These are phyloP conservation scores for Penicillium sp. DNA, from an alignment of 2,329 filamentous ascomycete genomes.

Conservation along the genomic window DNA sequence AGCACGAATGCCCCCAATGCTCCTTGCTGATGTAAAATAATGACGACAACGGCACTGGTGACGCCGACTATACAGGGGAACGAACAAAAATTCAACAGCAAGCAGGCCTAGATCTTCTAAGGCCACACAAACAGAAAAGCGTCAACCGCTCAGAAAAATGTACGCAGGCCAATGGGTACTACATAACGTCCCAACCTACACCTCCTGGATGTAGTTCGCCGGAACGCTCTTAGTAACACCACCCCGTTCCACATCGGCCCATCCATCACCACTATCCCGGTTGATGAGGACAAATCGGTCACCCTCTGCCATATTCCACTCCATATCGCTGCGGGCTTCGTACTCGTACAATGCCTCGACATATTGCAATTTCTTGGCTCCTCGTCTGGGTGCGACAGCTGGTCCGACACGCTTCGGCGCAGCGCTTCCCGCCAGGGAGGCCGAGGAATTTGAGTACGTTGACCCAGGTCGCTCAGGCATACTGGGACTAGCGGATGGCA, in stretches of 20 bases:
- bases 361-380: slow-evolving; percentile 90
- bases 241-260: slow-evolving; percentile 94
- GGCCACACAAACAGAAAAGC: not conserved
- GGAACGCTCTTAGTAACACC: slow-evolving; percentile 85
- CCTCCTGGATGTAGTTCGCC: slow-evolving; percentile 83
- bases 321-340: slow-evolving; percentile 75
- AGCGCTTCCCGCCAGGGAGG: slow-evolving; percentile 60
- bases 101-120: not conserved
- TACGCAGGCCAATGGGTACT: slow-evolving; percentile 5
- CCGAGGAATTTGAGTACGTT: slow-evolving; percentile 73
- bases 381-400: slow-evolving; percentile 82
- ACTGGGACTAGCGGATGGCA: slow-evolving; percentile 33
- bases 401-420: slow-evolving; percentile 80
- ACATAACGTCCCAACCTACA: slow-evolving; percentile 41
- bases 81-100: not conserved
- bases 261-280: slow-evolving; percentile 86
- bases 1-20: slow-evolving; percentile 15
- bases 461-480: slow-evolving; percentile 63
- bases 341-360: slow-evolving; percentile 94
- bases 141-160: not conserved
- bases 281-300: slow-evolving; percentile 88
- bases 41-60: slow-evolving; percentile 11
- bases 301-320: slow-evolving; percentile 87
- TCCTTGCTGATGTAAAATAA: slow-evolving; percentile 23
- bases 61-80: slow-evolving; percentile 7